These are phyloP conservation scores for Suillus tomentosus DNA, from an alignment of 768 basidiomycete species.

Conservation along the genomic window DNA sequence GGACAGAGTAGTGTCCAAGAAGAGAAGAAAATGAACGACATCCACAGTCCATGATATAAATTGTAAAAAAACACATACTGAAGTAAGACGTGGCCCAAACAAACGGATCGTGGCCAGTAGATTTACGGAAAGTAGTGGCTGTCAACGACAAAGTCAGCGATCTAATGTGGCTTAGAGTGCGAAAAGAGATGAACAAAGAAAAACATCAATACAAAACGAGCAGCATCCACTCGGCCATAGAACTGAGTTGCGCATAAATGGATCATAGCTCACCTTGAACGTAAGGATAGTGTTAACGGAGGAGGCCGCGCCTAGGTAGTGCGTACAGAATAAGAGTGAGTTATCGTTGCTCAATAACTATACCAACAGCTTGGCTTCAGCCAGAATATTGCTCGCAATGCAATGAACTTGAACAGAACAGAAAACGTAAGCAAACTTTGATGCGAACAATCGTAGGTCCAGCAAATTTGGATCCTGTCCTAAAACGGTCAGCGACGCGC, in stretches of 20 bases:
- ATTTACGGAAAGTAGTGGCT: constrained; percentile 25
- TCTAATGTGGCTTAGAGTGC: constrained; percentile 13
- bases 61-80: constrained; percentile 32
- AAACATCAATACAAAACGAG: not conserved
- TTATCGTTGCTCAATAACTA: constrained; percentile 3
- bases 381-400: constrained; percentile 28
- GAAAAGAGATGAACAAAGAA: constrained; percentile 20
- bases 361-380: constrained; percentile 13
- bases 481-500: constrained; percentile 31
- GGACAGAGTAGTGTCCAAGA: not conserved
- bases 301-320: constrained; percentile 65
- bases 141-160: constrained; percentile 24
- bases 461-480: constrained; percentile 35
- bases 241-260: constrained; percentile 21
- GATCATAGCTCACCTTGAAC: constrained; percentile 45
- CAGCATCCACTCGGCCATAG: constrained; percentile 19
- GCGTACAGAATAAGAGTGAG: constrained; percentile 17
- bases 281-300: constrained; percentile 66
- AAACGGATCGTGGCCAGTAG: constrained; percentile 25
- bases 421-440: constrained; percentile 42
- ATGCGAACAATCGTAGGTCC: constrained; percentile 61
- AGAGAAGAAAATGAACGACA: constrained; percentile 14
- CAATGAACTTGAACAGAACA: constrained; percentile 41
- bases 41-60: constrained; percentile 11
- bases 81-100: constrained; percentile 25